Evolutionary conservation across 228 moss, liverwort and hornwort species (phyloP).

Genomic region (Sphagnum magellanicum): DNA sequence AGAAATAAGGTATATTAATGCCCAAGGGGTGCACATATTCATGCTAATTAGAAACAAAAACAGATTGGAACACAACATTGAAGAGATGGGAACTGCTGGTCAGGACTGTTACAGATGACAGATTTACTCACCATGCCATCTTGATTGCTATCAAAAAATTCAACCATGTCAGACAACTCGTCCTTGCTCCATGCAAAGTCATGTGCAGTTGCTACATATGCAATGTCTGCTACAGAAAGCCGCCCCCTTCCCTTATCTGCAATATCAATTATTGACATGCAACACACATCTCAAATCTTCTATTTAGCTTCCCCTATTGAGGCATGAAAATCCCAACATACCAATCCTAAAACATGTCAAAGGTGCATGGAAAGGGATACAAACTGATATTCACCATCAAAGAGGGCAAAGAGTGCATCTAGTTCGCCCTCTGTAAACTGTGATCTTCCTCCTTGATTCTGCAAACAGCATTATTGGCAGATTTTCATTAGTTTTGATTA

Average conservation of each 20-base stretch:
- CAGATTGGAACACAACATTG: background rate
- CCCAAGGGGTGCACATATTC: background rate
- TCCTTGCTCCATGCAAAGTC: conserved; percentile 53
- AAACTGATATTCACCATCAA: conserved; percentile 25
- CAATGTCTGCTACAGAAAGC: conserved; percentile 35
- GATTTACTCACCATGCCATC: conserved; percentile 30
- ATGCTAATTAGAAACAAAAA: background rate
- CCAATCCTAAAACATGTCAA: no score
- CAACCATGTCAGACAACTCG: conserved; percentile 55
- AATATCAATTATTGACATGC: background rate
- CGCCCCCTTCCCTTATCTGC: conserved; percentile 40
- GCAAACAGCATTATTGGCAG: conserved; percentile 4
- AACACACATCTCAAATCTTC: no score
- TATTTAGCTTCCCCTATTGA: no score
- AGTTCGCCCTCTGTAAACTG: conserved; percentile 44
- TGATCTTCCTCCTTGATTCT: conserved; percentile 20
- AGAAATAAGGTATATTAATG: no score
- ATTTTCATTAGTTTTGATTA: no score
- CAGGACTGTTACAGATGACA: background rate
- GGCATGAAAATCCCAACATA: no score
- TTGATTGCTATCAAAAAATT: conserved; percentile 43
- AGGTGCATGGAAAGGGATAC: no score
- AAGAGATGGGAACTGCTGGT: background rate
- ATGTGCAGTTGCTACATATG: conserved; percentile 37
- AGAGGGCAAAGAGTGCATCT: conserved; percentile 41